Percentiles rank a stretch among this genome's conserved stretches.
Conservation (phyloP, 78 protist genomes). For the Polysphondylium violaceum region DNA sequence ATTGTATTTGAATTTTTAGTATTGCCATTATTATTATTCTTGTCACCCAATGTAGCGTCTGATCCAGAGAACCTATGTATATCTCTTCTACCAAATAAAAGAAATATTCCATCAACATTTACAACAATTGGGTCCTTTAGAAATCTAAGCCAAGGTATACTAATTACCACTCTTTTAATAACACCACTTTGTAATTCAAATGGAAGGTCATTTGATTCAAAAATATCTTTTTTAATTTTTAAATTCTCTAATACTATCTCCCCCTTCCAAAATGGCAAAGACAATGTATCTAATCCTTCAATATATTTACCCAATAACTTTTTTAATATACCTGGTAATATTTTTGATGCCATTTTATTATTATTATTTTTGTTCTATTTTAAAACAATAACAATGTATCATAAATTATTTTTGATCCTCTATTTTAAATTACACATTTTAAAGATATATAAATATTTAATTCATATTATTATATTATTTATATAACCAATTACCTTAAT, state of each 20-base stretch:
- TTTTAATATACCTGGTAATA: slow-evolving; percentile 51
- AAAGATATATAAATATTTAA: no score
- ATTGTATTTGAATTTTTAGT: background rate
- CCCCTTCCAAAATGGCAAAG: slow-evolving; percentile 70
- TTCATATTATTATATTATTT: no score
- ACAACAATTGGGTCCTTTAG: slow-evolving; percentile 46
- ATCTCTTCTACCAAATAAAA: slow-evolving; percentile 49
- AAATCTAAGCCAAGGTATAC: slow-evolving; percentile 21
- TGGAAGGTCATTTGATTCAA: slow-evolving; percentile 37
- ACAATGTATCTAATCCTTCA: slow-evolving; percentile 49
- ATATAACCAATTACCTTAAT: no score
- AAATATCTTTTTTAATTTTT: slow-evolving; percentile 33
- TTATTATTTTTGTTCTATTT: no score
- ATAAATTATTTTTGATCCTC: no score
- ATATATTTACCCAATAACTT: slow-evolving; percentile 50
- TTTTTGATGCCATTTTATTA: slow-evolving; percentile 53
- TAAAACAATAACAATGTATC: no score
- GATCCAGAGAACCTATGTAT: background rate
- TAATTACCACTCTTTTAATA: slow-evolving; percentile 19
- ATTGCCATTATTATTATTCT: background rate
- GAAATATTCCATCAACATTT: slow-evolving; percentile 46
- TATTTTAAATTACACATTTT: no score
- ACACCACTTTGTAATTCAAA: slow-evolving; percentile 62
- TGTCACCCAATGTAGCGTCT: background rate
- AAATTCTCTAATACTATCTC: slow-evolving; percentile 66